Evolutionary conservation across 768 basidiomycete species (phyloP), one percentile per base, ranked within the genome.

Genomic region (Saitozyma podzolica): DNA sequence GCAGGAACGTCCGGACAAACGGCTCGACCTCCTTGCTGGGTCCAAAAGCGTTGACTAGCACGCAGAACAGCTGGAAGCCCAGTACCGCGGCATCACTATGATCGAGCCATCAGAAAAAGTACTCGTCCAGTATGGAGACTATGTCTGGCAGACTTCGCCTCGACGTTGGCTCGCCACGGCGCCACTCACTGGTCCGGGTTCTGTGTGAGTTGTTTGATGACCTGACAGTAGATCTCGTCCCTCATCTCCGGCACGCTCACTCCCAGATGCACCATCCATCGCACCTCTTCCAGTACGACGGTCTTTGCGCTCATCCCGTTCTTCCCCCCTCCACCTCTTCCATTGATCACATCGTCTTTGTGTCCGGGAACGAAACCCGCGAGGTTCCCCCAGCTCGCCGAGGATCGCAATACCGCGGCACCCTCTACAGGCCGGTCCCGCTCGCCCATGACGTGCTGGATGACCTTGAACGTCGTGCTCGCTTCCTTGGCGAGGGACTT

Each of bases 381-480:
- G 20, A 73, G 54, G 41, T 66, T 61, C 50, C 51, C 19, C 47
- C 43, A 43, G 19, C 61, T 63, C 13, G 63, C 56, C 6, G 58
- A 59, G 29, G 56, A 41, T 6, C 40, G 8, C 8, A 67, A 29
- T 13, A 56, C 55, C 20, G 59, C 65, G 14, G 66, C 63, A 1
- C 65, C 70, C 37, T 74, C 74, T 5, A 78, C 75, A 1, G 69
- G 64, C 20, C 86, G 86, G 67, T 92, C 89, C 8, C 91, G 84
- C 73, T 96, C 93, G 45, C 92, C 92, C 92, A 96, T 97, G 50
- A 94, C 86, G 59, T 87, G 88, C 75, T 96, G 94, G 50, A 95
- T 85, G 37, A 91, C 87, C 74, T 89, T 91, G 85, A 96, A 97
- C 6, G 88, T 83, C 73, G 86, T 88, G 59, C 93, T 85, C 0